These are phyloP conservation scores for Pythium plurisporium DNA, from an alignment of 352 stramenopile species.

Conservation along the genomic window DNA sequence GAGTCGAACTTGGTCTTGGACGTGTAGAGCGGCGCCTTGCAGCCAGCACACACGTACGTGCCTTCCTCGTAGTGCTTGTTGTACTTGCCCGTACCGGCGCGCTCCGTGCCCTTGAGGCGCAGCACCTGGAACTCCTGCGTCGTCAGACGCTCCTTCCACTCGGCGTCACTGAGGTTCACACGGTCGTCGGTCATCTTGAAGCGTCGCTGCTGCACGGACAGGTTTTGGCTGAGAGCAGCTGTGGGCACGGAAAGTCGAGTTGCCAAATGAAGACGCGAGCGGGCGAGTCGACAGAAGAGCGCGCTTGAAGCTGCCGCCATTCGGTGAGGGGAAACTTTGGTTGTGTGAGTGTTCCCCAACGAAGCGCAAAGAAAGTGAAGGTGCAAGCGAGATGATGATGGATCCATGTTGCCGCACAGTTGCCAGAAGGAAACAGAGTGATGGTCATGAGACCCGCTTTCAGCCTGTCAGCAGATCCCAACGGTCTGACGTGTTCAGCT, in stretches of 20 bases:
- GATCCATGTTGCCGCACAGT: constrained; percentile 15
- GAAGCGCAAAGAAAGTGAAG: constrained; percentile 24
- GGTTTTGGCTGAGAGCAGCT: not conserved
- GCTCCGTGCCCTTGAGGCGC: constrained; percentile 89
- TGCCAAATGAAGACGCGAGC: constrained; percentile 10
- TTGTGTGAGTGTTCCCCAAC: not conserved
- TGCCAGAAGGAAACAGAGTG: not conserved
- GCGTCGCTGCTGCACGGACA: constrained; percentile 8
- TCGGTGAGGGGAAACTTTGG: not conserved
- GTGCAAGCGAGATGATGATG: not conserved
- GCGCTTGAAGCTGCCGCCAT: constrained; percentile 21
- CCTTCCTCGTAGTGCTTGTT: constrained; percentile 85
- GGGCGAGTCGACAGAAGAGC: constrained; percentile 13
- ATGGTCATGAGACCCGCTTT: not conserved
- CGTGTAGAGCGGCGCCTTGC: constrained; percentile 85
- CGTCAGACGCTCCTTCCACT: constrained; percentile 82
- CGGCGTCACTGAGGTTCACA: constrained; percentile 52
- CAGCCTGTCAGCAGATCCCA: not conserved
- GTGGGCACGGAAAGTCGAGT: not conserved
- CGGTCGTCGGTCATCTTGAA: constrained; percentile 53
- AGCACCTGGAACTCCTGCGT: constrained; percentile 83
- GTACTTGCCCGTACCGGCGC: constrained; percentile 83
- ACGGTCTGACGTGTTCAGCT: constrained; percentile 6
- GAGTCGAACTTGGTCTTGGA: constrained; percentile 89
- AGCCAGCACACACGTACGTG: constrained; percentile 86